These are phyloP conservation scores for Wickerhamiella shivajii DNA, from an alignment of 805 yeast species.

Conservation along the genomic window DNA sequence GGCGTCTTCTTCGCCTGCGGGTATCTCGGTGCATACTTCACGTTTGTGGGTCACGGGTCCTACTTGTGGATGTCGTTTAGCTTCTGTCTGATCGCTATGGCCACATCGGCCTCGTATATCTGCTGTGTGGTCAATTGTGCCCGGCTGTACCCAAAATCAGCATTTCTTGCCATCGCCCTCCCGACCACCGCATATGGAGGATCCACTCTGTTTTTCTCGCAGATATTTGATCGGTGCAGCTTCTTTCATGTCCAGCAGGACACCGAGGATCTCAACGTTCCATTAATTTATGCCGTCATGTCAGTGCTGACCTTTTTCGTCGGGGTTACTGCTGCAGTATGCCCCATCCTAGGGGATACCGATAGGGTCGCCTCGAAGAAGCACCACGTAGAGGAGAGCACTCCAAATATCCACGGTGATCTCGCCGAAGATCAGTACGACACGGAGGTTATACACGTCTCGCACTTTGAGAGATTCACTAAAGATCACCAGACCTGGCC, in stretches of 20 bases:
- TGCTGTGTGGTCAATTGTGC: constrained; percentile 53
- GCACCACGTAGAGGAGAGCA: constrained; percentile 11
- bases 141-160: constrained; percentile 59
- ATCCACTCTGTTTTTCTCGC: constrained; percentile 63
- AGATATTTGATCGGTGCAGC: constrained; percentile 25
- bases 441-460: constrained; percentile 9
- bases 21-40: constrained; percentile 37
- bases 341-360: constrained; percentile 15
- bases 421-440: constrained; percentile 16
- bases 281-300: constrained; percentile 13
- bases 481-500: constrained; percentile 32
- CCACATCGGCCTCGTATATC: constrained; percentile 27
- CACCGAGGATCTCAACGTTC: background rate
- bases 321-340: constrained; percentile 18
- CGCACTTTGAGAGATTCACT: constrained; percentile 19
- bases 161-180: constrained; percentile 69
- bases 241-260: background rate
- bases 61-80: constrained; percentile 18
- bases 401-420: constrained; percentile 20
- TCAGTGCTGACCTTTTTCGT: constrained; percentile 16
- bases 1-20: constrained; percentile 52
- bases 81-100: constrained; percentile 27
- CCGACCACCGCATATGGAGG: constrained; percentile 85
- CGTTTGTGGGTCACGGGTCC: constrained; percentile 19
- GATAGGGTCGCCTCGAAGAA: constrained; percentile 7